A percentile compares a stretch with the other conserved stretches of the same genome.
phyloP scores from a whole-genome alignment of 1,284 basidiomycete genomes.

The Cryptococcus neoformans region DNA sequence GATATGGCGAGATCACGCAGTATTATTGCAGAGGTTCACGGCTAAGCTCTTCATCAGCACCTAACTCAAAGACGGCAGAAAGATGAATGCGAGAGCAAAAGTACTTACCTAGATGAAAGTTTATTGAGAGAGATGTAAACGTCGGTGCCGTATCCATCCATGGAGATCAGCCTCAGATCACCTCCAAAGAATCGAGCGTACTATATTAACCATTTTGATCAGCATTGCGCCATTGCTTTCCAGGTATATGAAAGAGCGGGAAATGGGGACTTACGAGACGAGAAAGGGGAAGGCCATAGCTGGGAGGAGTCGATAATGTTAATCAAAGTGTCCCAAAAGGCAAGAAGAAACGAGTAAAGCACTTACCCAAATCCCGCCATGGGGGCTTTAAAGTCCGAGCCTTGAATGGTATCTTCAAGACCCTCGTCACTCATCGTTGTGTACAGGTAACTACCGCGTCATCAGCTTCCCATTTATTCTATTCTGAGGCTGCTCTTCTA shows the following conservation, averaged over 20 bases:
- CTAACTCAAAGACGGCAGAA: neutral
- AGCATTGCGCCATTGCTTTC: neutral
- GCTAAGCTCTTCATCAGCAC: neutral
- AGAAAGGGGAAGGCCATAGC: slow-evolving; percentile 84
- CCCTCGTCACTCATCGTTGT: slow-evolving; percentile 93
- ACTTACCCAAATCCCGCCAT: slow-evolving; percentile 87
- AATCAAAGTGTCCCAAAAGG: neutral
- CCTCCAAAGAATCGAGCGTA: slow-evolving; percentile 97
- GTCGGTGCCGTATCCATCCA: slow-evolving; percentile 92
- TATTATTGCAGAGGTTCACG: slow-evolving; percentile 1
- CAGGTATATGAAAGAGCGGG: neutral
- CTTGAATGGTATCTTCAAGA: slow-evolving; percentile 81
- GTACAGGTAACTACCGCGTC: slow-evolving; percentile 60
- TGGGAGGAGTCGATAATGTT: slow-evolving; percentile 9
- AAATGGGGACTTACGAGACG: slow-evolving; percentile 62
- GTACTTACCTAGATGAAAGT: slow-evolving; percentile 35
- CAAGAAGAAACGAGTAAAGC: neutral
- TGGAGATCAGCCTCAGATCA: slow-evolving; percentile 91
- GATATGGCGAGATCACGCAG: too few species aligned
- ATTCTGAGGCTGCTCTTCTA: neutral
- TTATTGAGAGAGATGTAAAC: slow-evolving; percentile 44
- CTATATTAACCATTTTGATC: slow-evolving; percentile 44
- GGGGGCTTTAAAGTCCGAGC: slow-evolving; percentile 93
- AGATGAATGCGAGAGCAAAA: neutral
- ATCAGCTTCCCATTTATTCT: slow-evolving; percentile 1